Conservation (phyloP, 2,329 filamentous ascomycete genomes). For the Trichoderma koningiopsis region DNA sequence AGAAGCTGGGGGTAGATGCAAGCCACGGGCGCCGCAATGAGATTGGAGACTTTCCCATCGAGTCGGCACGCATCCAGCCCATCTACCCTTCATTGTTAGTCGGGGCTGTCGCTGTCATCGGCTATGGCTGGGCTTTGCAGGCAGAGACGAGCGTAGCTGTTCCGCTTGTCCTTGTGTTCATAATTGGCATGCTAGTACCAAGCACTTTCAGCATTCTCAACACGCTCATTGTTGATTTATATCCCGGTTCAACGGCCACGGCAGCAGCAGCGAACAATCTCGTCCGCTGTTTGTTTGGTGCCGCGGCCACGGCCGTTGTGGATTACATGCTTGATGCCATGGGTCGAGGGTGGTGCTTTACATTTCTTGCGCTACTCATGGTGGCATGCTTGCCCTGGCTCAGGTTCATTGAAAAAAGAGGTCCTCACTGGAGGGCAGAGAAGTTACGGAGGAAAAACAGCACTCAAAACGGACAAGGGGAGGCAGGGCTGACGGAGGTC, state of each 20-base stretch:
- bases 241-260: conserved; percentile 61
- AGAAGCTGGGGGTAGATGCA: conserved; percentile 61
- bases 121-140: conserved; percentile 61
- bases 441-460: conserved; percentile 45
- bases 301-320: conserved; percentile 60
- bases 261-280: conserved; percentile 67
- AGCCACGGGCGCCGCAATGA: conserved; percentile 59
- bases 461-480: background rate
- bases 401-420: conserved; percentile 51
- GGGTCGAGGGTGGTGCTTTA: conserved; percentile 65
- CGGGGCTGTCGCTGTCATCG: conserved; percentile 55
- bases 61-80: conserved; percentile 56
- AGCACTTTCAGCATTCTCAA: conserved; percentile 66
- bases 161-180: conserved; percentile 58
- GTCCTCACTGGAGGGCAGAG: conserved; percentile 54
- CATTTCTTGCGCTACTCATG: conserved; percentile 57
- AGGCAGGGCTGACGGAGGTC: background rate
- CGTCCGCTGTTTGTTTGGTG: conserved; percentile 62
- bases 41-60: conserved; percentile 56
- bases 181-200: conserved; percentile 60
- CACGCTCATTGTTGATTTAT: conserved; percentile 64
- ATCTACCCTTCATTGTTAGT: conserved; percentile 57
- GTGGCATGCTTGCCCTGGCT: conserved; percentile 52
- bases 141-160: conserved; percentile 54
- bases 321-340: conserved; percentile 59